Evolutionary conservation across 768 basidiomycete genomes (phyloP), one percentile per base, ranked within the genome.

Genomic region (Suillus spraguei): DNA sequence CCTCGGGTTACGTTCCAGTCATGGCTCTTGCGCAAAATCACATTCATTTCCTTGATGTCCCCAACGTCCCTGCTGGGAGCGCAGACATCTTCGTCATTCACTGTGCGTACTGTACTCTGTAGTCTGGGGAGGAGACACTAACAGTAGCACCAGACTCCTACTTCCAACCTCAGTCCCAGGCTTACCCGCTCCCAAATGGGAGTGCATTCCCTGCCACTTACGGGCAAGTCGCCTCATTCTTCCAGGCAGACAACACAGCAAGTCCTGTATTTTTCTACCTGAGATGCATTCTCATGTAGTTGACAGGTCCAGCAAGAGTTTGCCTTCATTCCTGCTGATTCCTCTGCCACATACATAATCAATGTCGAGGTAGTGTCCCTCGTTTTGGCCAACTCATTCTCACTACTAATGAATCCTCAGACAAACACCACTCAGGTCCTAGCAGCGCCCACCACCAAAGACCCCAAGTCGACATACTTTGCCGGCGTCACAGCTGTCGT

Each of bases 11-110:
- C 73, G 73, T 85, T 41, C 89, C 91, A 17, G 87, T 89, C 63
- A 88, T 92, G 84, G 92, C 89, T 0, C 80, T 93, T 42, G 92
- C 93, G 11, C 87, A 92, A 69, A 96, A 96, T 73, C 94, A 96
- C 71, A 81, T 96, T 60, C 86, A 90, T 73, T 95, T 94, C 83
- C 79, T 95, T 28, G 80, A 91, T 64, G 86, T 91, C 2, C 90
- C 92, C 10, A 82, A 80, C 28, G 80, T 83, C 8, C 63, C 84
- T n/a, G 83, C 89, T 22, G 94, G 94, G 13, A 85, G 82, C 46
- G 89, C 87, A 3, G 79, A 87, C 60, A 89, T 95, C 63, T 96
- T 92, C 67, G 92, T 95, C 33, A 91, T 96, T 64, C 94, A 96
- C 74, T 96, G 92, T 90, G 69, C 67, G 89, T 79, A n/a, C 35